phyloP scores from a whole-genome alignment of 352 stramenopile genomes.

The Phytophthora sp. region DNA sequence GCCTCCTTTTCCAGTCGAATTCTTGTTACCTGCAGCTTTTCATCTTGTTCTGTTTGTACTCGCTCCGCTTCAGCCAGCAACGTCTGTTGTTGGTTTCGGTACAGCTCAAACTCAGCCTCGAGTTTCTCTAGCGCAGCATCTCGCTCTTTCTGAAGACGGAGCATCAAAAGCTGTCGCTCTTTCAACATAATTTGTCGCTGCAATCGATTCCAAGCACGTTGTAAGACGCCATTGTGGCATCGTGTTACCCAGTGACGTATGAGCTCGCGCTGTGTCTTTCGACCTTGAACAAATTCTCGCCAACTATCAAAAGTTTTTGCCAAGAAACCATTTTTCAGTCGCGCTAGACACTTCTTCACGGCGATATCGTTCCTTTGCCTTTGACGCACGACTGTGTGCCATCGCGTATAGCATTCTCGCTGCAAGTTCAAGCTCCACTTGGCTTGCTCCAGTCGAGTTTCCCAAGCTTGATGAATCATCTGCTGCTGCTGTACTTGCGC shows the following conservation, averaged over 20 bases:
- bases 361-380: slow-evolving; percentile 4
- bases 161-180: slow-evolving; percentile 32
- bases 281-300: slow-evolving; percentile 22
- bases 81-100: slow-evolving; percentile 7
- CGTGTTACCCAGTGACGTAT: slow-evolving; percentile 26
- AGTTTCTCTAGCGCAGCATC: slow-evolving; percentile 19
- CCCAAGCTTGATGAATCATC: slow-evolving; percentile 35
- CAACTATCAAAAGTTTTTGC: slow-evolving; percentile 30
- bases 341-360: slow-evolving; percentile 27
- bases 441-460: slow-evolving; percentile 27
- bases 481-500: slow-evolving; percentile 21
- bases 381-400: slow-evolving; percentile 22
- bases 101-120: slow-evolving; percentile 21
- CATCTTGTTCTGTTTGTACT: slow-evolving; percentile 13
- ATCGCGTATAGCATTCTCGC: slow-evolving; percentile 33
- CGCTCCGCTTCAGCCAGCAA: slow-evolving; percentile 11
- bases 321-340: slow-evolving; percentile 32
- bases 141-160: slow-evolving; percentile 16
- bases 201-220: slow-evolving; percentile 36
- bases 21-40: slow-evolving; percentile 10
- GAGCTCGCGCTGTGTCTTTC: slow-evolving; percentile 35
- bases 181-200: slow-evolving; percentile 40
- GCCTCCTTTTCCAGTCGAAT: slow-evolving; percentile 11
- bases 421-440: slow-evolving; percentile 35
- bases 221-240: slow-evolving; percentile 20